Base-by-base conservation (phyloP, 805 yeast species). In the Cephaloascus fragrans region DNA sequence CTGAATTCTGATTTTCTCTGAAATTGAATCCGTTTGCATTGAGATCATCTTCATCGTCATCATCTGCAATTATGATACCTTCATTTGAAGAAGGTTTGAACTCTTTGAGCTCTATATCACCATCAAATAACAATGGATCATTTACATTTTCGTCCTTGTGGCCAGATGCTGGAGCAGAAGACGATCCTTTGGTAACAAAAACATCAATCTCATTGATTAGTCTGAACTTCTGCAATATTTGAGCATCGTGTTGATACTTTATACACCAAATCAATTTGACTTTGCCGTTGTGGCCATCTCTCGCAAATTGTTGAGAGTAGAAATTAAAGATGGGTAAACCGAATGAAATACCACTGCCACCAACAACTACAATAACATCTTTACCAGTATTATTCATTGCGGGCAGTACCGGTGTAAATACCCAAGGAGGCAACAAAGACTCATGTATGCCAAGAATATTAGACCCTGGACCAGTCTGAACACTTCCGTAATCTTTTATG, bases 301-400 rank as follows among this genome's bases (percentile, higher is more conserved):
- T 23, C 12, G 28, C 6, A 23, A 23, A 12, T 23, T 23, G 6
- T 12, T 23, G 6, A 23, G 12, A 23, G 12, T 23, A 23, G 6
- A 8, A 6, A 6, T 53, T 51, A 32, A 46, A 46, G 3, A 61
- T 18, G 2, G 68, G 63, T 14, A 59, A 36, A 9, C 62, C 67
- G 26, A 57, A 50, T 1, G 67, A 61, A 15, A 63, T 56, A 1
- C 69, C 69, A 4, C 63, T 55, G 0, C 69, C 69, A 1, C 67
- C 69, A 37, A 63, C 59, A 5, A 63, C 36, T 2, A 62, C 48
- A 18, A 46, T 43, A 5, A 56, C 55, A 8, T 42, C 37, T 26
- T 47, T 48, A 0, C 55, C 57, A 1, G 54, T 44, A 26, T 44
- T 40, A 37, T 54, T 55, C 36, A 57, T 53, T 4, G 48, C 50